Percentiles rank a stretch among this genome's conserved stretches.
Conservation (phyloP, 495 filamentous ascomycete species). For the Cudoniella acicularis region DNA sequence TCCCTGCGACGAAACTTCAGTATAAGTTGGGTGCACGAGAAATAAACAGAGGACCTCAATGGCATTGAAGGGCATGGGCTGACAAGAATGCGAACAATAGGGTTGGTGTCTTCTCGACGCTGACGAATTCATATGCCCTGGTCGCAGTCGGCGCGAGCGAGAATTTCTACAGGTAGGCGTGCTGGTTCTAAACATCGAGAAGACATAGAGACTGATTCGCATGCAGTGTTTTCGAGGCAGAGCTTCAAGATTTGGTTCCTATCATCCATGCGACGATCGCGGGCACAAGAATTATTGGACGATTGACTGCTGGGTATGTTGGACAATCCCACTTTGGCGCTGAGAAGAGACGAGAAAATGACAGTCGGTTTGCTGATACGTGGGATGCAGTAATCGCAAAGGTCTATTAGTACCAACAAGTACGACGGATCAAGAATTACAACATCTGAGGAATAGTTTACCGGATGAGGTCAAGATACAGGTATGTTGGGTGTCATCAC, state of each 20-base stretch:
- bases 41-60: neutral
- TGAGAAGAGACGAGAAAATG: neutral
- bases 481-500: slow-evolving; percentile 8
- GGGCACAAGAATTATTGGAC: slow-evolving; percentile 90
- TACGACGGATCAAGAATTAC: slow-evolving; percentile 96
- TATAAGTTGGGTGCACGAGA: neutral
- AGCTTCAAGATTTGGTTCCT: slow-evolving; percentile 94
- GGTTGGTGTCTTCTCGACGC: slow-evolving; percentile 91
- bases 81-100: slow-evolving; percentile 39
- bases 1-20: neutral
- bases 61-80: neutral
- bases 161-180: slow-evolving; percentile 85
- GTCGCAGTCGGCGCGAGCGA: slow-evolving; percentile 92
- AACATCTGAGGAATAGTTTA: slow-evolving; percentile 90
- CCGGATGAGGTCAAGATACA: slow-evolving; percentile 87
- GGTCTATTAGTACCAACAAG: slow-evolving; percentile 93
- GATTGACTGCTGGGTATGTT: slow-evolving; percentile 87
- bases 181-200: neutral
- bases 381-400: slow-evolving; percentile 74
- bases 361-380: slow-evolving; percentile 1
- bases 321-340: neutral
- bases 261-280: slow-evolving; percentile 98
- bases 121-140: slow-evolving; percentile 93
- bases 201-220: slow-evolving; percentile 8
- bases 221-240: slow-evolving; percentile 81